Conservation (phyloP, 441 rosid species). For the Daphne laureola region DNA sequence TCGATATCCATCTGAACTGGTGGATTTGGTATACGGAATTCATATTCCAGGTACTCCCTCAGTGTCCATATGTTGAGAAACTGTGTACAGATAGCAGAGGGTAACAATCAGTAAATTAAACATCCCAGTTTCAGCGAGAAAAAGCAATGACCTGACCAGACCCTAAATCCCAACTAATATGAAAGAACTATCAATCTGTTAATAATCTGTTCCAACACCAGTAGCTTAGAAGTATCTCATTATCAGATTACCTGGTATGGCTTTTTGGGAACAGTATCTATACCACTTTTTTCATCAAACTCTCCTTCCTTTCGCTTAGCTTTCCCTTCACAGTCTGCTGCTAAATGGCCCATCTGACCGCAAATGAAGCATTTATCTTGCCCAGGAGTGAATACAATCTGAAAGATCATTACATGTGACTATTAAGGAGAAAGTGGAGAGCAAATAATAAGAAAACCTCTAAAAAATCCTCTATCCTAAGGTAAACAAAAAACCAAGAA, state of each 20-base stretch:
- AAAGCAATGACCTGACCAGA: too few species aligned
- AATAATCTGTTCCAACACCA: too few species aligned
- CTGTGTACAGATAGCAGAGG: slow-evolving; percentile 25
- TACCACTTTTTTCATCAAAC: slow-evolving; percentile 90
- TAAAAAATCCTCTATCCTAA: not conserved
- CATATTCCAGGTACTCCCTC: slow-evolving; percentile 82
- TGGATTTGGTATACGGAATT: slow-evolving; percentile 52
- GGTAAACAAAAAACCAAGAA: not conserved
- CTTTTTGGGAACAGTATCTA: slow-evolving; percentile 45
- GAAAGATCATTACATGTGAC: slow-evolving; percentile 16
- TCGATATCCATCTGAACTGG: slow-evolving; percentile 62
- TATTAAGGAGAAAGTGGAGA: not conserved
- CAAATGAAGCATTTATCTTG: slow-evolving; percentile 93
- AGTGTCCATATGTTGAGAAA: slow-evolving; percentile 94
- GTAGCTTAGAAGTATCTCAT: slow-evolving; percentile 2
- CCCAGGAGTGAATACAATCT: slow-evolving; percentile 92
- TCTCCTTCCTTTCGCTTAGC: slow-evolving; percentile 83
- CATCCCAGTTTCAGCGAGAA: too few species aligned
- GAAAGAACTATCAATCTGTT: too few species aligned
- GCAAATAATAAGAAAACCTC: not conserved
- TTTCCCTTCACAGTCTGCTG: slow-evolving; percentile 84
- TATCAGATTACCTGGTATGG: slow-evolving; percentile 72
- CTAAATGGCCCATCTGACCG: slow-evolving; percentile 94
- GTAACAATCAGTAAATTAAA: slow-evolving; percentile 3
- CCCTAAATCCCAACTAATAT: too few species aligned